phyloP scores from a whole-genome alignment of 129 eudicot species.

The Flaveria robusta region DNA sequence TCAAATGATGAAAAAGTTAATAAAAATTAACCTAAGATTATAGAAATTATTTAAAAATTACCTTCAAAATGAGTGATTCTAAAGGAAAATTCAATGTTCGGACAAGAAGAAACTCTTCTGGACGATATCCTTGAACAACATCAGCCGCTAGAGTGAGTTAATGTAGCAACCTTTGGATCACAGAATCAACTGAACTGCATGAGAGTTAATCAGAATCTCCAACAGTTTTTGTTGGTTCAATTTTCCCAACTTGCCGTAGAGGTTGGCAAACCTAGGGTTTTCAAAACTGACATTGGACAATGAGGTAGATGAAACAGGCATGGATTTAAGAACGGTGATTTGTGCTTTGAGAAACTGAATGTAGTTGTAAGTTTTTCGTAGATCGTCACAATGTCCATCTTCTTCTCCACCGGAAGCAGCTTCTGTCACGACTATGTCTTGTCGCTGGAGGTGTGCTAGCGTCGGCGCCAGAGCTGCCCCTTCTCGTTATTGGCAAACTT shows the following conservation, averaged over 20 bases:
- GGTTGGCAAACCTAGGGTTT: conserved; percentile 11
- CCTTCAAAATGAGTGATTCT: conserved; percentile 21
- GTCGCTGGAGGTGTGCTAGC: conserved; percentile 47
- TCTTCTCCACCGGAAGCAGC: conserved; percentile 54
- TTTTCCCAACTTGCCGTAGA: conserved; percentile 34
- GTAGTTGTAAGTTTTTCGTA: conserved; percentile 62
- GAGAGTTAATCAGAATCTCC: conserved; percentile 65
- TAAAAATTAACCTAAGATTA: background rate
- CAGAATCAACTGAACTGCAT: conserved; percentile 47
- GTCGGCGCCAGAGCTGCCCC: conserved; percentile 21
- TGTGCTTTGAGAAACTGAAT: conserved; percentile 63
- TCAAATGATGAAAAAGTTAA: background rate
- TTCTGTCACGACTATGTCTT: conserved; percentile 46
- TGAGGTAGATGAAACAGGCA: conserved; percentile 43
- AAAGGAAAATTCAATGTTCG: conserved; percentile 16
- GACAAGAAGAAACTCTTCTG: conserved; percentile 25
- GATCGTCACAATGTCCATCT: conserved; percentile 56
- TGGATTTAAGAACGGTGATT: conserved; percentile 46
- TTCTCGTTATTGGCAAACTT: background rate
- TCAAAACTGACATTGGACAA: conserved; percentile 13
- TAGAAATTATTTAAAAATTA: background rate
- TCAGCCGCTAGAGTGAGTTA: conserved; percentile 51
- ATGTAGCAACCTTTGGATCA: conserved; percentile 51
- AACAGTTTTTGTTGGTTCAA: conserved; percentile 61
- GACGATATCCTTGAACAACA: conserved; percentile 34